phyloP scores from a whole-genome alignment of 2,329 filamentous ascomycete genomes.

The Neofusicoccum laricinum region DNA sequence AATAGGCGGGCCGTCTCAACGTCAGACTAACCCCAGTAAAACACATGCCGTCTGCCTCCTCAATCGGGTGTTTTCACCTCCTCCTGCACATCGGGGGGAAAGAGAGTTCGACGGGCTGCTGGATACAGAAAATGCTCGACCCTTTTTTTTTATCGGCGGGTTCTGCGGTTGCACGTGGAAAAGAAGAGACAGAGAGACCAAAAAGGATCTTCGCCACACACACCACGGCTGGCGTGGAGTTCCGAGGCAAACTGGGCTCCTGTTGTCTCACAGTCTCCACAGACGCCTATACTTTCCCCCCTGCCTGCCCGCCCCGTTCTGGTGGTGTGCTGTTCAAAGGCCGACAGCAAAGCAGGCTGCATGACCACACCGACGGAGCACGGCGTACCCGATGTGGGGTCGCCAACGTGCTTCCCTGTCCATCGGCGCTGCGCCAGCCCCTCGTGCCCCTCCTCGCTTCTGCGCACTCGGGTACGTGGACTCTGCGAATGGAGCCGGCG shows the following conservation, averaged over 20 bases:
- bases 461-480: too few species aligned
- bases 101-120: too few species aligned
- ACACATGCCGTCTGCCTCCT: too few species aligned
- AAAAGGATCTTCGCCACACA: background rate
- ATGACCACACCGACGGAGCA: background rate
- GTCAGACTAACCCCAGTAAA: too few species aligned
- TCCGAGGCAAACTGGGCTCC: background rate
- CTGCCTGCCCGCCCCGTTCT: too few species aligned
- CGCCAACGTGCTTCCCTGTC: background rate
- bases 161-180: background rate
- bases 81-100: too few species aligned
- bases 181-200: background rate
- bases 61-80: too few species aligned
- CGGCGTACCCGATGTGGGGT: conserved; percentile 8
- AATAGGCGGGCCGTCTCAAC: too few species aligned
- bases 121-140: background rate
- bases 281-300: background rate
- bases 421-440: background rate
- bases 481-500: too few species aligned
- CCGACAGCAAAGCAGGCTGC: background rate
- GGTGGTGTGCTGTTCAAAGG: background rate
- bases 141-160: background rate
- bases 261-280: background rate
- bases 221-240: too few species aligned
- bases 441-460: background rate